Base-by-base conservation (phyloP, 352 stramenopile genomes). In the Phytophthora cryptogea region DNA sequence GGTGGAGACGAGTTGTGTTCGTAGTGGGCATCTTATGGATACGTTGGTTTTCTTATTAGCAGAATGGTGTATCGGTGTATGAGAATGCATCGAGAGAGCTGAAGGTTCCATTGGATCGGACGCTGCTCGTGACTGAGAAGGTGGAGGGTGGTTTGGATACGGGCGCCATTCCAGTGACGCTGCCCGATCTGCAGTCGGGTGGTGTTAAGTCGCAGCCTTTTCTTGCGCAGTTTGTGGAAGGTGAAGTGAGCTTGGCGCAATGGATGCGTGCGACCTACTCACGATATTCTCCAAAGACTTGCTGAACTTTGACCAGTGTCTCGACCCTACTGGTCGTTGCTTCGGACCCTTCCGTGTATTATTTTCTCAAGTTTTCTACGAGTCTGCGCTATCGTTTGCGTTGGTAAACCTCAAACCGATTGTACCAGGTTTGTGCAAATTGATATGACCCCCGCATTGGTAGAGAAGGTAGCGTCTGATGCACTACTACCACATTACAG, bases 381-480 rank as follows among this genome's bases (percentile, higher is more conserved):
- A 88, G 46, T 83, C 74, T 4, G 8, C 54, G 5, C 54, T 80
- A 8, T 89, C 77, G 2, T 86, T 86, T 31, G 90, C 83, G 27
- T 81, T 98, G 64, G 93, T 98, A 23, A 98, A 98, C 63, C 74
- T 98, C 31, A 96, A 97, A 50, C 95, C 94, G 1, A 96, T 98
- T 56, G 90, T 98, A 28, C 76, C 80, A 66, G 92, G 82, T 88
- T 48, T 14, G 28, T 46, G 13, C 13, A 8, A 17, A 36, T n/a
- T n/a, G n/a, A n/a, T n/a, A n/a, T n/a, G n/a, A n/a, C n/a, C n/a
- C n/a, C n/a, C n/a, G n/a, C 13, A 7, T 43, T 14, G n/a, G 1
- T 16, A 27, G n/a, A 27, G 37, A 17, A 9, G n/a, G 5, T 43
- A 9, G 11, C 37, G 8, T 27, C 14, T 26, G 16, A 14, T 23